These are phyloP conservation scores for Tympanopsis confertula DNA, from an alignment of 2,329 filamentous ascomycete genomes.

Conservation along the genomic window DNA sequence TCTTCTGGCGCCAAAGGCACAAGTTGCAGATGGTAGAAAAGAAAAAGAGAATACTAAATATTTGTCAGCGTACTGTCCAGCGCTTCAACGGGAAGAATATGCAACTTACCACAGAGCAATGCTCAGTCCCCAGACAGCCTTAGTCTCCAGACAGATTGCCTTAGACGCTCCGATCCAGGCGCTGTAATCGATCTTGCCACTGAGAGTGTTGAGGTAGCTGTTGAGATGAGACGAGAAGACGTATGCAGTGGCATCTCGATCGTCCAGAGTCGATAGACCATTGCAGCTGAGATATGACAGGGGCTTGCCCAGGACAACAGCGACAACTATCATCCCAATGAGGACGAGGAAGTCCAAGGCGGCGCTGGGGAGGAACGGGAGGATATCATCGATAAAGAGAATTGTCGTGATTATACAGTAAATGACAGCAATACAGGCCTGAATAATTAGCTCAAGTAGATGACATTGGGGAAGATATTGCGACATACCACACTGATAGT, in stretches of 20 bases:
- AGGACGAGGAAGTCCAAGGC: conserved; percentile 58
- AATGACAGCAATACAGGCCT: conserved; percentile 69
- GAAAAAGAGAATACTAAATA: background rate
- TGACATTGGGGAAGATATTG: conserved; percentile 6
- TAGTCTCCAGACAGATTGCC: conserved; percentile 5
- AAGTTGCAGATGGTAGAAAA: background rate
- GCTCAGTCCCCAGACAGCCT: background rate
- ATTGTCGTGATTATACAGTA: conserved; percentile 74
- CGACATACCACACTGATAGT: conserved; percentile 67
- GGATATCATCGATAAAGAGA: conserved; percentile 65
- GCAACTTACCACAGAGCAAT: background rate
- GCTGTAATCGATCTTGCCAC: conserved; percentile 33
- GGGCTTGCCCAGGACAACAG: conserved; percentile 68
- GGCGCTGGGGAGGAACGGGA: conserved; percentile 61
- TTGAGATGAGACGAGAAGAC: conserved; percentile 39
- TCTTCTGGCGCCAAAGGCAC: background rate
- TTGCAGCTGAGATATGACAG: conserved; percentile 68
- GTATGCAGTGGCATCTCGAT: conserved; percentile 32
- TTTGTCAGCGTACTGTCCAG: background rate
- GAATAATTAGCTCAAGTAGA: conserved; percentile 2
- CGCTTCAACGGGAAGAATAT: background rate
- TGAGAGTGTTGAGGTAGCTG: conserved; percentile 31
- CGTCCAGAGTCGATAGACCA: conserved; percentile 27
- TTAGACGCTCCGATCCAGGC: conserved; percentile 48
- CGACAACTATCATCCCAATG: conserved; percentile 66